Evolutionary conservation across 108 stramenopile genomes (phyloP).

Genomic region (Cyclotella cryptica): DNA sequence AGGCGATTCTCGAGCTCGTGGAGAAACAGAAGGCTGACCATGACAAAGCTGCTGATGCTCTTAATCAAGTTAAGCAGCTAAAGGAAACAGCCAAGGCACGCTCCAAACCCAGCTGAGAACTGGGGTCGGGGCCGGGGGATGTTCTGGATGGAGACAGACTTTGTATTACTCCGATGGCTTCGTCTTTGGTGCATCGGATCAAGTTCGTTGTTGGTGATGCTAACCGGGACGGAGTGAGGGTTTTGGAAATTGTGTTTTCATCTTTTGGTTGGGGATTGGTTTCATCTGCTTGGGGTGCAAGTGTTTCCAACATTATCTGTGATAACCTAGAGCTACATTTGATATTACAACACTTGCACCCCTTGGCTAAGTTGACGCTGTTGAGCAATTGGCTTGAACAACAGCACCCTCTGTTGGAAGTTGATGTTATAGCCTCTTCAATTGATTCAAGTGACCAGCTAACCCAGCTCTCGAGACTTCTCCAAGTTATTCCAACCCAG

Average conservation of each 20-base stretch:
- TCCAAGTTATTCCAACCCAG: too few relatives aligned
- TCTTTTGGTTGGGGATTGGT: constrained; percentile 11
- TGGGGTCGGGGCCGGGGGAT: too few relatives aligned
- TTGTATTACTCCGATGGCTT: neutral
- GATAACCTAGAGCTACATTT: neutral
- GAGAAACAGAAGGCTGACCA: constrained; percentile 3
- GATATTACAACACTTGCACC: constrained; percentile 1
- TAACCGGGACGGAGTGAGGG: neutral
- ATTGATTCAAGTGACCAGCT: neutral
- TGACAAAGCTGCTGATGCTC: neutral
- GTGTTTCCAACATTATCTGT: neutral
- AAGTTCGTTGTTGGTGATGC: neutral
- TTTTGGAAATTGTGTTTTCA: neutral
- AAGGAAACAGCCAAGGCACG: neutral
- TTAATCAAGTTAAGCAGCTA: neutral
- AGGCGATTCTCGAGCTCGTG: neutral
- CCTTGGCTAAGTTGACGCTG: neutral
- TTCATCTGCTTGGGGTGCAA: constrained; percentile 9
- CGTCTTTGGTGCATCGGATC: neutral
- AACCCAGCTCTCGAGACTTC: too few relatives aligned
- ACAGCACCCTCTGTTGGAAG: neutral
- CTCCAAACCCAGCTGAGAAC: too few relatives aligned
- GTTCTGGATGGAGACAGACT: neutral
- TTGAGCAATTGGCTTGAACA: neutral
- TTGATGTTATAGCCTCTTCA: neutral